Evolutionary conservation across 345 rosid species (phyloP).

Genomic region (Viola odorata): DNA sequence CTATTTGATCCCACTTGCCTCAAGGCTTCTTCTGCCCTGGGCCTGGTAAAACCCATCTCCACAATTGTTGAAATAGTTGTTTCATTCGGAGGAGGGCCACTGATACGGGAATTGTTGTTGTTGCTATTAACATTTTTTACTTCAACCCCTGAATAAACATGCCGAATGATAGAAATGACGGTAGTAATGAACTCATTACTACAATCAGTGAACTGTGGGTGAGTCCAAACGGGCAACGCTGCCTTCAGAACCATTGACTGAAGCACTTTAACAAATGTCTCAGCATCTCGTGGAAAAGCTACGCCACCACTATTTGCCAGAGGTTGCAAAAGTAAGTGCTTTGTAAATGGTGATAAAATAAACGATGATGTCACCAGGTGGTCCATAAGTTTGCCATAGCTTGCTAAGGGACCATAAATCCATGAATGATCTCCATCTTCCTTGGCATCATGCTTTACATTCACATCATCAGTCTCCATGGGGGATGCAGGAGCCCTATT

Average conservation of each 20-base stretch:
- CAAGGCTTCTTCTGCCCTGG: conserved; percentile 94
- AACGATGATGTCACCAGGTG: conserved; percentile 86
- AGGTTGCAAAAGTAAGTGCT: conserved; percentile 77
- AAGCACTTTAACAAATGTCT: conserved; percentile 82
- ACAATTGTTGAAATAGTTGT: conserved; percentile 74
- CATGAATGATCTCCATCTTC: conserved; percentile 68
- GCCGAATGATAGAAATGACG: conserved; percentile 72
- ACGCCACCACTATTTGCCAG: conserved; percentile 44
- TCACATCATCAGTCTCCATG: conserved; percentile 82
- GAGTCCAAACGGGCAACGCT: conserved; percentile 86
- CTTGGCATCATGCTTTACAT: conserved; percentile 56
- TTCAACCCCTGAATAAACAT: conserved; percentile 89
- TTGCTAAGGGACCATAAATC: conserved; percentile 89
- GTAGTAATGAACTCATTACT: conserved; percentile 68
- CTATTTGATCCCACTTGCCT: conserved; percentile 89
- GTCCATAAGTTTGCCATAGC: conserved; percentile 91
- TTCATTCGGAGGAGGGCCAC: conserved; percentile 92
- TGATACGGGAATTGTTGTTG: conserved; percentile 47
- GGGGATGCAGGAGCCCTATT: conserved; percentile 71
- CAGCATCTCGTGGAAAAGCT: conserved; percentile 78
- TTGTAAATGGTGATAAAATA: conserved; percentile 81
- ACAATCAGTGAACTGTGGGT: conserved; percentile 79
- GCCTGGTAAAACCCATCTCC: conserved; percentile 96
- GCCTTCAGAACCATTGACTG: conserved; percentile 93
- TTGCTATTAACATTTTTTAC: conserved; percentile 58